These are phyloP conservation scores for Didymella pomorum DNA, from an alignment of 2,329 filamentous ascomycete species.

Conservation along the genomic window DNA sequence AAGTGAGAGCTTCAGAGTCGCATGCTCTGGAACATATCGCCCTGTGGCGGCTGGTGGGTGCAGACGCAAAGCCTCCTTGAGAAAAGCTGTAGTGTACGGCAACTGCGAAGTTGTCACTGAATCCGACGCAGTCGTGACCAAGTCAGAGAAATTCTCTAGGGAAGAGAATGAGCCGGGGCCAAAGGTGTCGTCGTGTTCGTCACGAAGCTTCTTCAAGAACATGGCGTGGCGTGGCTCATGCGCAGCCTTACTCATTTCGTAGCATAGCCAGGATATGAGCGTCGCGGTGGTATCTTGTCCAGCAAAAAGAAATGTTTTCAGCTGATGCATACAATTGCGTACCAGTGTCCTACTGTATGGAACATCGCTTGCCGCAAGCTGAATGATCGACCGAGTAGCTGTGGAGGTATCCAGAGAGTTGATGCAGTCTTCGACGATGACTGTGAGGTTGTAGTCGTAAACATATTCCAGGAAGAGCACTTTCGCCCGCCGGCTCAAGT, in stretches of 20 bases:
- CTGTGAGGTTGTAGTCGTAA: not conserved
- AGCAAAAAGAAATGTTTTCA: not conserved
- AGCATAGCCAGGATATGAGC: not conserved
- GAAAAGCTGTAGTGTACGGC: not conserved
- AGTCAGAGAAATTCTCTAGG: not conserved
- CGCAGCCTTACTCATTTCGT: not conserved
- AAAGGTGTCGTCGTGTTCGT: not conserved
- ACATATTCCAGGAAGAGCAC: not conserved
- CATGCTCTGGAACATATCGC: too few relatives aligned
- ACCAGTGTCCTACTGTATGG: not conserved
- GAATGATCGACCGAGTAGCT: not conserved
- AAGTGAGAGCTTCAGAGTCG: not conserved
- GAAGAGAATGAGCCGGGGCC: not conserved
- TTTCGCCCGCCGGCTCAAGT: not conserved
- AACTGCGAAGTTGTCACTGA: not conserved
- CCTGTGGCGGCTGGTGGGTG: not conserved
- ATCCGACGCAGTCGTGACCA: too few relatives aligned
- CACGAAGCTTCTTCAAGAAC: not conserved
- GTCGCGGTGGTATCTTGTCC: not conserved
- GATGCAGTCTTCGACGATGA: not conserved
- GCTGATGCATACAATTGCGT: not conserved
- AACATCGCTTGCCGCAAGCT: not conserved
- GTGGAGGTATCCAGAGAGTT: too few relatives aligned
- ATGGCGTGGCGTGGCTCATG: not conserved
- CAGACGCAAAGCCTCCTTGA: not conserved